Conservation (phyloP, 2,329 filamentous ascomycete species). For the Lasiodiplodia hormozganensis region DNA sequence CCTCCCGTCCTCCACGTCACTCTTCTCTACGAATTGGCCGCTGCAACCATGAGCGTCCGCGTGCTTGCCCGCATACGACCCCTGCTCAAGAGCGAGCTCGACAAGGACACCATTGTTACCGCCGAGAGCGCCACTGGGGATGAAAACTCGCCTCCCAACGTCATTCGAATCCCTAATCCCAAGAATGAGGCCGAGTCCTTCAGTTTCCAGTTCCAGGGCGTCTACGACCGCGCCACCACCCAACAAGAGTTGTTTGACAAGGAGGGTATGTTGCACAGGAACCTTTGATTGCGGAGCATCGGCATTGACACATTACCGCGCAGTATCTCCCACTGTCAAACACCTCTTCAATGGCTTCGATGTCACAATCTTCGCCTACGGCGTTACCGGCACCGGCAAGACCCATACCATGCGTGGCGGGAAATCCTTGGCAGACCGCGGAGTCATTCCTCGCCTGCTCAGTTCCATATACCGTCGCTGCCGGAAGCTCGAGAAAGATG, state of each 20-base stretch:
- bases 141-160: conserved; percentile 58
- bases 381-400: conserved; percentile 91
- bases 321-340: conserved; percentile 89
- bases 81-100: conserved; percentile 81
- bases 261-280: conserved; percentile 69
- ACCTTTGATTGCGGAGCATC: not conserved
- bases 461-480: conserved; percentile 85
- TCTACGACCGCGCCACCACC: conserved; percentile 80
- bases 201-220: conserved; percentile 92
- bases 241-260: conserved; percentile 89
- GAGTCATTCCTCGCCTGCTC: conserved; percentile 84
- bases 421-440: conserved; percentile 82
- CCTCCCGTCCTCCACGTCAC: conserved; percentile 16
- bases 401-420: conserved; percentile 96
- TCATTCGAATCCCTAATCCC: conserved; percentile 90
- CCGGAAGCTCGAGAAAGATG: conserved; percentile 86
- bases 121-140: conserved; percentile 54
- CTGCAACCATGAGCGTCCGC: conserved; percentile 66
- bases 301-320: not conserved
- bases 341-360: conserved; percentile 89
- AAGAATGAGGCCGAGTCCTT: conserved; percentile 92
- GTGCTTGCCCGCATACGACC: conserved; percentile 92
- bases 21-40: not conserved
- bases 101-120: conserved; percentile 85
- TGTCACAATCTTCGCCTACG: conserved; percentile 90